Conservation (phyloP, 2,329 filamentous ascomycete genomes). For the Paraphoma sp. region DNA sequence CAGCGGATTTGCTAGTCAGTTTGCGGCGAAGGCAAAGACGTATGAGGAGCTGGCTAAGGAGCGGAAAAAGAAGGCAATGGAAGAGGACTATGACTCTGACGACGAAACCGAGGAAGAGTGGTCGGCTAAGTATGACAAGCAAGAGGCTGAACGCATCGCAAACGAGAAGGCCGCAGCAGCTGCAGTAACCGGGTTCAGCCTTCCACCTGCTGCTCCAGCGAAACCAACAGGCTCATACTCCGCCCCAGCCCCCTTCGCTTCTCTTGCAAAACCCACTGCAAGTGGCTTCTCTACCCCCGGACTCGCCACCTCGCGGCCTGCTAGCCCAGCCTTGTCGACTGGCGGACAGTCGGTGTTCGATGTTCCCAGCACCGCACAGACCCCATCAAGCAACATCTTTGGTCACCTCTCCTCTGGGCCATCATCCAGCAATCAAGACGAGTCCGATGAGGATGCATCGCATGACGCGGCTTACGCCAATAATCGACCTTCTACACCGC, state of each 20-base stretch:
- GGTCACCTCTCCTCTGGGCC: slow-evolving; percentile 42
- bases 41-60: slow-evolving; percentile 41
- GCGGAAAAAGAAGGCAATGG: slow-evolving; percentile 44
- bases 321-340: slow-evolving; percentile 40
- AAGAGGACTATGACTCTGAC: slow-evolving; percentile 46
- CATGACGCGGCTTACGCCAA: slow-evolving; percentile 18
- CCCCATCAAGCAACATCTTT: slow-evolving; percentile 39
- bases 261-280: slow-evolving; percentile 21
- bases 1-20: slow-evolving; percentile 35
- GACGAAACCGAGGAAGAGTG: slow-evolving; percentile 44
- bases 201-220: slow-evolving; percentile 2
- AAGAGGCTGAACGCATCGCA: slow-evolving; percentile 37
- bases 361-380: slow-evolving; percentile 24
- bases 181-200: not conserved
- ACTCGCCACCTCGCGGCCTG: slow-evolving; percentile 29
- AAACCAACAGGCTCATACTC: slow-evolving; percentile 1
- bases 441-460: slow-evolving; percentile 31
- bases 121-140: slow-evolving; percentile 38
- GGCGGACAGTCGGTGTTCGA: slow-evolving; percentile 42
- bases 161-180: slow-evolving; percentile 29
- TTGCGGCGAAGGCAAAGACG: slow-evolving; percentile 38
- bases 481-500: slow-evolving; percentile 17
- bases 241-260: slow-evolving; percentile 20
- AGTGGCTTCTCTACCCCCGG: slow-evolving; percentile 32
- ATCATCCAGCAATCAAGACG: slow-evolving; percentile 40